Conservation (phyloP, 2,329 filamentous ascomycete species). For the Sphaerulina vaccinii region DNA sequence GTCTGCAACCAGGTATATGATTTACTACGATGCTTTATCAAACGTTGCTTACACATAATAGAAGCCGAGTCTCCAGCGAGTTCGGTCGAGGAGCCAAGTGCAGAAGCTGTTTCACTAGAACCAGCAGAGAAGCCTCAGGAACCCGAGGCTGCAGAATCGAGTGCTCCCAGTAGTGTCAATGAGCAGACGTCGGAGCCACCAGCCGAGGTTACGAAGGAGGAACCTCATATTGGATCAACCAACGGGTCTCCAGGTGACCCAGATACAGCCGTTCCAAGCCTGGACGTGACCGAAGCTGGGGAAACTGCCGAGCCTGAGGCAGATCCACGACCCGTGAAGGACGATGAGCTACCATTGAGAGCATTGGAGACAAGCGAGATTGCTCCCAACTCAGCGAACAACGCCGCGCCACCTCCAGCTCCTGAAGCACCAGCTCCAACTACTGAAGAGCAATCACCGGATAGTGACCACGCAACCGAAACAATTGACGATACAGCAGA, state of each 20-base stretch:
- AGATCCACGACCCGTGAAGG: too few species aligned
- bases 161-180: neutral
- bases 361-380: neutral
- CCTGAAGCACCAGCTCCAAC: neutral
- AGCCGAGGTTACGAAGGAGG: neutral
- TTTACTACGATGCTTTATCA: neutral
- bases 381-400: neutral
- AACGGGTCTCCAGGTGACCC: neutral
- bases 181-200: neutral
- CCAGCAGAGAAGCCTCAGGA: neutral
- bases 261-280: neutral
- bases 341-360: too few species aligned
- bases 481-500: neutral
- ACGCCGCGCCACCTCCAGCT: neutral
- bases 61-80: neutral
- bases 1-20: neutral
- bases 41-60: neutral
- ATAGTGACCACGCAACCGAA: neutral
- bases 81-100: neutral
- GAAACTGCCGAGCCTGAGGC: neutral
- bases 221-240: neutral
- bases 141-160: neutral
- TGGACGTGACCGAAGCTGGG: neutral
- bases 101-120: neutral
- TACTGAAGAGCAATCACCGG: neutral